Percentiles rank a stretch among this genome's conserved stretches.
Evolutionary conservation across 1,284 basidiomycete species (phyloP).

Genomic region (Apiotrichum gamsii): DNA sequence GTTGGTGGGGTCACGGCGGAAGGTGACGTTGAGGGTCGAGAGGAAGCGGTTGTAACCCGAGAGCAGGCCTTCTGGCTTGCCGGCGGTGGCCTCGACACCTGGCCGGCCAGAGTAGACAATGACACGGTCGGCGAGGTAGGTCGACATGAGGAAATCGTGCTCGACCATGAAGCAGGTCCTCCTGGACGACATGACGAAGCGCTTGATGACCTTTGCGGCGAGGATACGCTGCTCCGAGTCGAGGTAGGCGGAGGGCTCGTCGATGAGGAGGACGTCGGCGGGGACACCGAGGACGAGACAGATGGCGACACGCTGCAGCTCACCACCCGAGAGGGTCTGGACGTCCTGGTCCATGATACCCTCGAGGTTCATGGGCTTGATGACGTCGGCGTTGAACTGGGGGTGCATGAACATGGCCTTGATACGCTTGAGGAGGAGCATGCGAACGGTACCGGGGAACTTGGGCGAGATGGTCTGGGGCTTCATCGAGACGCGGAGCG

Average conservation of each 20-base stretch:
- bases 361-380: conserved; percentile 90
- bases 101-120: conserved; percentile 90
- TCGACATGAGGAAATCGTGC: conserved; percentile 54
- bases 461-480: conserved; percentile 85
- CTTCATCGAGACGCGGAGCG: conserved; percentile 80
- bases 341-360: conserved; percentile 93
- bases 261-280: conserved; percentile 68
- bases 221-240: conserved; percentile 98
- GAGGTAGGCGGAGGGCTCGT: conserved; percentile 60
- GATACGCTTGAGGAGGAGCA: conserved; percentile 87
- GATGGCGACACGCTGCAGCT: conserved; percentile 91
- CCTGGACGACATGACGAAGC: conserved; percentile 88
- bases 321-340: conserved; percentile 91
- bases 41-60: conserved; percentile 61
- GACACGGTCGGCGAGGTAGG: conserved; percentile 92
- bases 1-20: conserved; percentile 92
- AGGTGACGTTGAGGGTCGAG: conserved; percentile 86
- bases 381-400: conserved; percentile 91
- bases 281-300: conserved; percentile 75
- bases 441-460: conserved; percentile 87
- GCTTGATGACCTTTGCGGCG: conserved; percentile 92
- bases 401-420: conserved; percentile 92
- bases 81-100: conserved; percentile 72
- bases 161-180: conserved; percentile 79
- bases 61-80: conserved; percentile 49